phyloP scores from a whole-genome alignment of 805 yeast genomes.

The Metschnikowia colocasiae region DNA sequence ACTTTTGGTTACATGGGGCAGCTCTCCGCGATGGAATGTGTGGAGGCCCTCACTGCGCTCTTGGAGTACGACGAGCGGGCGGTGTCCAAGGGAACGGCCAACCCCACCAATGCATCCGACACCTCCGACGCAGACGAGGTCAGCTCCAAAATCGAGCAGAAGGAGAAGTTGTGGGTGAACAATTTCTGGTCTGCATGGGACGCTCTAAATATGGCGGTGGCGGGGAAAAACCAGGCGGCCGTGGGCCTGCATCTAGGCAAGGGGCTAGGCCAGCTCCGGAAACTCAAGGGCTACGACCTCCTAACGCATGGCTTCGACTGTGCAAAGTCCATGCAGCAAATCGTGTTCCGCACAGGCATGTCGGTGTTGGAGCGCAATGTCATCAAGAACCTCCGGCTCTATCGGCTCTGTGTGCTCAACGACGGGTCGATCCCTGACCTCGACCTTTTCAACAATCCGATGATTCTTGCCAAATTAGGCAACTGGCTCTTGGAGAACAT shows the following conservation, averaged over 20 bases:
- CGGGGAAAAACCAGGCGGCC: conserved; percentile 14
- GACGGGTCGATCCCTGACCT: conserved; percentile 77
- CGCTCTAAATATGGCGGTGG: conserved; percentile 39
- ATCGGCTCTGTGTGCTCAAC: conserved; percentile 79
- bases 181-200: conserved; percentile 66
- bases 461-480: conserved; percentile 79
- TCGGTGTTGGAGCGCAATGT: conserved; percentile 81
- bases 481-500: conserved; percentile 89
- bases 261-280: conserved; percentile 20
- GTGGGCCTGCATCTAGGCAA: conserved; percentile 18
- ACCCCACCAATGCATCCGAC: conserved; percentile 14
- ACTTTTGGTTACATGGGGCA: conserved; percentile 86
- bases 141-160: conserved; percentile 31
- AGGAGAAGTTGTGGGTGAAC: conserved; percentile 66
- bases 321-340: conserved; percentile 80
- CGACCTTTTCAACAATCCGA: conserved; percentile 75
- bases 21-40: conserved; percentile 88
- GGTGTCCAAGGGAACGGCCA: conserved; percentile 19
- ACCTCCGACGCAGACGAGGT: conserved; percentile 23
- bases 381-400: conserved; percentile 74
- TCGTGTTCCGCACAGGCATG: conserved; percentile 82
- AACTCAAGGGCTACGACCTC: conserved; percentile 46
- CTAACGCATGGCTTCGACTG: conserved; percentile 69
- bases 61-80: conserved; percentile 47
- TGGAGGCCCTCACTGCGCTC: conserved; percentile 81